Evolutionary conservation across 2,329 filamentous ascomycete genomes (phyloP).

Genomic region (Aspergillus novoparasiticus): DNA sequence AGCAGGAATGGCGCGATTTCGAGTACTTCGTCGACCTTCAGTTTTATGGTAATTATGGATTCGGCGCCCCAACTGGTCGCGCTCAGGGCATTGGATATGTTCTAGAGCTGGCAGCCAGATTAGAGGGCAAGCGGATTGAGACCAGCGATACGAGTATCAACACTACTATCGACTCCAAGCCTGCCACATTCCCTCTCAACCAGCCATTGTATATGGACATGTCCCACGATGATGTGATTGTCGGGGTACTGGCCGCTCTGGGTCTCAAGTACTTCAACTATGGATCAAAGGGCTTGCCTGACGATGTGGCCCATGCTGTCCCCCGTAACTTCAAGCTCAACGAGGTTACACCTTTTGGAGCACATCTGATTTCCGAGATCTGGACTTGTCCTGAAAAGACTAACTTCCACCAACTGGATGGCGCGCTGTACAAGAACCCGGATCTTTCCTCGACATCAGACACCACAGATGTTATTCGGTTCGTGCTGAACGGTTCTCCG

Average conservation of each 20-base stretch:
- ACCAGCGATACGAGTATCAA: slow-evolving; percentile 56
- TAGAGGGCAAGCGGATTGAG: slow-evolving; percentile 51
- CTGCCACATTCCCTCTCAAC: slow-evolving; percentile 49
- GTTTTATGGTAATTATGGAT: slow-evolving; percentile 50
- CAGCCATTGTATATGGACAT: slow-evolving; percentile 57
- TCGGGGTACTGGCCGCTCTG: slow-evolving; percentile 54
- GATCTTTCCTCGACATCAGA: slow-evolving; percentile 12
- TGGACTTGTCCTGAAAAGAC: slow-evolving; percentile 50
- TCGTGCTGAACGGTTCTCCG: slow-evolving; percentile 34
- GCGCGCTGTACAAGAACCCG: slow-evolving; percentile 39
- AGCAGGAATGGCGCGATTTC: slow-evolving; percentile 58
- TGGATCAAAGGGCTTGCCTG: slow-evolving; percentile 28
- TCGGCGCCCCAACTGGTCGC: slow-evolving; percentile 53
- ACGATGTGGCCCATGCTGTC: slow-evolving; percentile 41
- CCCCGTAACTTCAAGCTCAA: slow-evolving; percentile 54
- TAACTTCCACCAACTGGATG: slow-evolving; percentile 38
- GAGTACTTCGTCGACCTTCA: slow-evolving; percentile 56
- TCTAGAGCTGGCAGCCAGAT: slow-evolving; percentile 53
- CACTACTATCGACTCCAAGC: slow-evolving; percentile 51
- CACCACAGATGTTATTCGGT: slow-evolving; percentile 32
- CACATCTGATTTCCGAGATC: slow-evolving; percentile 57
- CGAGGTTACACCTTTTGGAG: slow-evolving; percentile 58
- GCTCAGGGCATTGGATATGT: slow-evolving; percentile 57
- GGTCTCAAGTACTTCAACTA: slow-evolving; percentile 56
- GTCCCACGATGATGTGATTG: slow-evolving; percentile 56